phyloP scores from a whole-genome alignment of 164 flowering plant genomes.

The Tetrastigma voinierianum region DNA sequence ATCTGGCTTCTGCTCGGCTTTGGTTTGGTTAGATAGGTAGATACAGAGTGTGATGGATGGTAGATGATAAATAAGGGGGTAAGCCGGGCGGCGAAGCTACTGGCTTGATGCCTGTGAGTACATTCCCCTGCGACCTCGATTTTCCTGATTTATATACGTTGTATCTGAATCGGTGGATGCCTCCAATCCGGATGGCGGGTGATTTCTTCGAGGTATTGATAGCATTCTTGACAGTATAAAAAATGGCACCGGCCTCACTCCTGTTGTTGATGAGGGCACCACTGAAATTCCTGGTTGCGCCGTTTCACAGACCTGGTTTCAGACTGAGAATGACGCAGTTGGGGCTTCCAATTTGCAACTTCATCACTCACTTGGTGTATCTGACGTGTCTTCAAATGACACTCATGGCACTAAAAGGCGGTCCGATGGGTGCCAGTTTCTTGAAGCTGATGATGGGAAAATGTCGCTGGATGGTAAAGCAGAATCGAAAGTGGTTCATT shows the following conservation, averaged over 20 bases:
- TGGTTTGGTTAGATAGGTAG: too few relatives aligned
- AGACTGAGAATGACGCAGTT: not conserved
- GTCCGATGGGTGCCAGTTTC: not conserved
- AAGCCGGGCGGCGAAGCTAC: slow-evolving; percentile 38
- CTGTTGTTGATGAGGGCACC: not conserved
- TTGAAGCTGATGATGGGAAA: not conserved
- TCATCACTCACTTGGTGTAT: not conserved
- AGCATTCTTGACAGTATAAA: slow-evolving; percentile 68
- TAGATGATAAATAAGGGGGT: slow-evolving; percentile 19
- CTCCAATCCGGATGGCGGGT: slow-evolving; percentile 13
- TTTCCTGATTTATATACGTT: slow-evolving; percentile 46
- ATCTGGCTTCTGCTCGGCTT: too few relatives aligned
- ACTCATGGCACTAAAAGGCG: not conserved
- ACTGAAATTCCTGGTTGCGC: not conserved
- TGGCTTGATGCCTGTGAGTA: slow-evolving; percentile 97
- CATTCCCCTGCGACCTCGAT: slow-evolving; percentile 46
- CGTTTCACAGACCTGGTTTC: slow-evolving; percentile 3
- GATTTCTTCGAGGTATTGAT: slow-evolving; percentile 81
- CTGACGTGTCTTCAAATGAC: slow-evolving; percentile 7
- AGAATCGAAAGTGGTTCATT: not conserved
- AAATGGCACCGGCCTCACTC: slow-evolving; percentile 40
- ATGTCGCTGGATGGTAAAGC: slow-evolving; percentile 1
- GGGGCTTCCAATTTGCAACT: not conserved
- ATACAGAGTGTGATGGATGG: slow-evolving; percentile 9
- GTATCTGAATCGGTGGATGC: slow-evolving; percentile 16